phyloP scores from a whole-genome alignment of 2,329 filamentous ascomycete genomes.

The Metarhizium guizhouense region DNA sequence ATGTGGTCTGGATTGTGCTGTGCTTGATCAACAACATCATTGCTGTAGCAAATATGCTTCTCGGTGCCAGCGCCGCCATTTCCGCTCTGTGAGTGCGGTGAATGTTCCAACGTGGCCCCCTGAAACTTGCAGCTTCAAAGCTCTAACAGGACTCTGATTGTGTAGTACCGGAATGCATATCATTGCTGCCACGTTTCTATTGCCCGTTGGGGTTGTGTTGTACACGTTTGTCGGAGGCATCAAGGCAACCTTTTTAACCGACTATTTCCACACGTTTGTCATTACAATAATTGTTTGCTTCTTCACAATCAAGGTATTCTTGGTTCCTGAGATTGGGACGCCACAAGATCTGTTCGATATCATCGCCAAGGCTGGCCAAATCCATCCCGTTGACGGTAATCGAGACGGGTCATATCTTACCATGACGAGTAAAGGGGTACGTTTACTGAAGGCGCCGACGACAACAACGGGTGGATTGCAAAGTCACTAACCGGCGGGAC shows the following conservation, averaged over 20 bases:
- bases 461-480: neutral
- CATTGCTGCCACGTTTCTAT: constrained; percentile 38
- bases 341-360: constrained; percentile 40
- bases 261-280: constrained; percentile 45
- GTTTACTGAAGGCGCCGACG: constrained; percentile 1
- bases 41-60: constrained; percentile 42
- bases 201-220: constrained; percentile 27
- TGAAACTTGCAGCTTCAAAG: too few relatives aligned
- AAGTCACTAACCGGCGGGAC: neutral
- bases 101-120: too few relatives aligned
- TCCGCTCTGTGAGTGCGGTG: constrained; percentile 20
- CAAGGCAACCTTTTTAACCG: constrained; percentile 35
- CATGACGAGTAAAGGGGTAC: constrained; percentile 41
- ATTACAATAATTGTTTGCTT: constrained; percentile 44
- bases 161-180: constrained; percentile 38
- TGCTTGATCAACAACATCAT: constrained; percentile 42
- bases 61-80: constrained; percentile 27
- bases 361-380: constrained; percentile 32
- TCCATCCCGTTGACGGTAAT: constrained; percentile 43
- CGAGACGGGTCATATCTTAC: constrained; percentile 29
- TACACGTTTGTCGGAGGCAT: constrained; percentile 32
- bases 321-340: constrained; percentile 36
- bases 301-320: constrained; percentile 36
- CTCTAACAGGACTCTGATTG: neutral
- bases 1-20: constrained; percentile 42